Conservation (phyloP, 2,329 filamentous ascomycete genomes). For the Sporothrix mexicana region DNA sequence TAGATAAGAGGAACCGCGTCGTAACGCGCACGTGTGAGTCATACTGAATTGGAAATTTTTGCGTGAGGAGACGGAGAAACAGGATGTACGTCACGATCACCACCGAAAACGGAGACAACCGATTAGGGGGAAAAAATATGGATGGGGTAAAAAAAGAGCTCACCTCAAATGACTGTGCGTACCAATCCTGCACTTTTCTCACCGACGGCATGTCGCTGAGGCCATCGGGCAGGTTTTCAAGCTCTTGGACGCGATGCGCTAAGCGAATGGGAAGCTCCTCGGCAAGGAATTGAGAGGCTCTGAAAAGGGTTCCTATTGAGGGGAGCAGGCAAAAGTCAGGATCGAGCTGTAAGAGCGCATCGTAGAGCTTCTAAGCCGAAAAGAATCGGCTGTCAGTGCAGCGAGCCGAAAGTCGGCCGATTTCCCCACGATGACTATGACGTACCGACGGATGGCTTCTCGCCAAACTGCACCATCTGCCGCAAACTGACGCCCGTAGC, state of each 20-base stretch:
- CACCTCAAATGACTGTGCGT: slow-evolving; percentile 99
- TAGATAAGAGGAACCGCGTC: slow-evolving; percentile 49
- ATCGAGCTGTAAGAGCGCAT: neutral
- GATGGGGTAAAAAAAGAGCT: slow-evolving; percentile 45
- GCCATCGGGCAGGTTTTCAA: slow-evolving; percentile 89
- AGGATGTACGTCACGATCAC: slow-evolving; percentile 10
- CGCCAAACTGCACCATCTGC: slow-evolving; percentile 99
- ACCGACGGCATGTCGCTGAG: slow-evolving; percentile 98
- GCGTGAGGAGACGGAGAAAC: neutral
- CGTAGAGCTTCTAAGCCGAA: neutral
- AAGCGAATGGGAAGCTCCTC: slow-evolving; percentile 97
- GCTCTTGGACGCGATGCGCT: slow-evolving; percentile 94
- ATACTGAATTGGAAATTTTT: slow-evolving; percentile 11
- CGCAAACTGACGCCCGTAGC: slow-evolving; percentile 94
- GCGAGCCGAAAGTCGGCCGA: neutral
- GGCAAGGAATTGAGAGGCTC: slow-evolving; percentile 96
- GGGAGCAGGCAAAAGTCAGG: slow-evolving; percentile 15
- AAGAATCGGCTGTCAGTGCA: neutral
- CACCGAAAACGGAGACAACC: slow-evolving; percentile 24
- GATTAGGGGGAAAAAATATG: slow-evolving; percentile 31
- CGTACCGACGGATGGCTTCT: slow-evolving; percentile 86
- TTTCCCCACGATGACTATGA: slow-evolving; percentile 34
- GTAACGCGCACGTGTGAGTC: slow-evolving; percentile 30
- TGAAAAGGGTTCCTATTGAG: slow-evolving; percentile 82
- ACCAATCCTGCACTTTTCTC: slow-evolving; percentile 94